Percentiles rank a stretch among this genome's conserved stretches.
Conservation (phyloP, 306 rosid genomes). For the Cicer chorassanicum region DNA sequence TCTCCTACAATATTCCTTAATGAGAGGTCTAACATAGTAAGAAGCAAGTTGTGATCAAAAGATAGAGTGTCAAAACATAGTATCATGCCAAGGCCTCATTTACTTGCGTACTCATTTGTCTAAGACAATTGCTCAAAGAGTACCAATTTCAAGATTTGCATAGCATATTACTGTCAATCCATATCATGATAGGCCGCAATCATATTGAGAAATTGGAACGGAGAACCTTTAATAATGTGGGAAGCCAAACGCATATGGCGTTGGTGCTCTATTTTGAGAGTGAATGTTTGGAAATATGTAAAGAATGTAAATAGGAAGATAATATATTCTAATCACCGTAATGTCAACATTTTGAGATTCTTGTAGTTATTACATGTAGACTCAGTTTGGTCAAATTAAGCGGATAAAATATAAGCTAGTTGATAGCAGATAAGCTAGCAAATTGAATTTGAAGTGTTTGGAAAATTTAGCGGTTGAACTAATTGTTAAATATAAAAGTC, state of each 20-base stretch:
- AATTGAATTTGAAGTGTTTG: too few relatives aligned
- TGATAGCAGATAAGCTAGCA: too few relatives aligned
- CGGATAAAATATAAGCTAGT: too few relatives aligned
- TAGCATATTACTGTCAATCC: neutral
- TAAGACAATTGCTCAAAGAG: neutral
- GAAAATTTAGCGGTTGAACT: too few relatives aligned
- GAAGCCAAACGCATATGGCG: neutral
- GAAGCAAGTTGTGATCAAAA: neutral
- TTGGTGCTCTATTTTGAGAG: neutral
- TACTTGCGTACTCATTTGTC: neutral
- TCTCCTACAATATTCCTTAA: too few relatives aligned
- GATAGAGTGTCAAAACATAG: neutral
- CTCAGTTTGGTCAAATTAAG: too few relatives aligned
- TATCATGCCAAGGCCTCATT: neutral
- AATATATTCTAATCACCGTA: neutral
- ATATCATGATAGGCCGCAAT: neutral
- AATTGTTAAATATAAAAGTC: too few relatives aligned
- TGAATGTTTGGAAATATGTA: neutral
- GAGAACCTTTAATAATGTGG: neutral
- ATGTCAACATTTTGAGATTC: slow-evolving; percentile 12
- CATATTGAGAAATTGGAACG: neutral
- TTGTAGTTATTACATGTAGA: neutral
- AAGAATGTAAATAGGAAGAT: neutral
- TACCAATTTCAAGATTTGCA: neutral
- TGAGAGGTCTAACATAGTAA: neutral